Percentiles rank a stretch among this genome's conserved stretches.
These are phyloP conservation scores for Nakaseomyces glabratus DNA, from an alignment of 1,139 yeast species.

Conservation along the genomic window DNA sequence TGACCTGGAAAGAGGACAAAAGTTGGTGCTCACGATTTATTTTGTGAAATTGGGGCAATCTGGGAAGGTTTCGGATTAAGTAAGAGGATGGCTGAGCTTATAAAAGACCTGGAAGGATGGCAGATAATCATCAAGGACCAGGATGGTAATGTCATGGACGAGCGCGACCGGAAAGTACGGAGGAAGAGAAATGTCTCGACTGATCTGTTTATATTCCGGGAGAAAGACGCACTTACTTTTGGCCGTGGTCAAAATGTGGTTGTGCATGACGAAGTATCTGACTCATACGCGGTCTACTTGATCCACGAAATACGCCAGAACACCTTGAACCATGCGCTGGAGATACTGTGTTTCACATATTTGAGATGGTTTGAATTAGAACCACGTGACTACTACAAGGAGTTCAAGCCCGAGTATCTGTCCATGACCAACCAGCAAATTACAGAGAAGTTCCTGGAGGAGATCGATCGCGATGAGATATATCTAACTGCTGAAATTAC, in stretches of 20 bases:
- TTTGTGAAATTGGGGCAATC: too few relatives aligned
- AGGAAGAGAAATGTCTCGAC: conserved; percentile 18
- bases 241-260: conserved; percentile 25
- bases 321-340: conserved; percentile 25
- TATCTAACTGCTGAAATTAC: conserved; percentile 28
- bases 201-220: conserved; percentile 13
- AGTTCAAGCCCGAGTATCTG: conserved; percentile 11
- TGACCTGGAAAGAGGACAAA: too few relatives aligned
- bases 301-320: conserved; percentile 27
- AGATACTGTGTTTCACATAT: conserved; percentile 26
- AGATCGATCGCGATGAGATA: conserved; percentile 21
- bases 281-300: conserved; percentile 20
- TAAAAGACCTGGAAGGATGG: conserved; percentile 26
- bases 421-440: conserved; percentile 3
- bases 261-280: conserved; percentile 17
- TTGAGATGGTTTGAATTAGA: conserved; percentile 25
- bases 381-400: conserved; percentile 15
- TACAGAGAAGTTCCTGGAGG: conserved; percentile 16
- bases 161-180: conserved; percentile 16
- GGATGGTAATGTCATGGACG: conserved; percentile 20
- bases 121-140: conserved; percentile 25
- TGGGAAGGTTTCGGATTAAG: too few relatives aligned
- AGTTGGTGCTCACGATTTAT: too few relatives aligned
- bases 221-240: conserved; percentile 16
- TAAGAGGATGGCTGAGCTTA: conserved; percentile 21